Conservation (phyloP, 306 rosid genomes). For the Trifolium dubium region DNA sequence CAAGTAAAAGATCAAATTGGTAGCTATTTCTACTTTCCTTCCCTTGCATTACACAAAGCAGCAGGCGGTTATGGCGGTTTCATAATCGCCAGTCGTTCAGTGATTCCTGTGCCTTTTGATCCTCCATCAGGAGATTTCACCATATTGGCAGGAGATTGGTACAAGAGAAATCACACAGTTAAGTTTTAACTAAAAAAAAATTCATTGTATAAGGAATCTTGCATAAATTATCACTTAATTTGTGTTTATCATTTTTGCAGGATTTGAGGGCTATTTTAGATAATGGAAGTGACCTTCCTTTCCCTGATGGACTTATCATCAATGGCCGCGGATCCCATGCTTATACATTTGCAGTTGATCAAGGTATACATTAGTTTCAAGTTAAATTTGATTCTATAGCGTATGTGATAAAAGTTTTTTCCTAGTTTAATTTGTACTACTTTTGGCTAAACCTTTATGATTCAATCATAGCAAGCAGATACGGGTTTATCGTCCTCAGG, state of each 20-base stretch:
- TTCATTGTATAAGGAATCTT: constrained; percentile 1
- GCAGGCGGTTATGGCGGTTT: constrained; percentile 87
- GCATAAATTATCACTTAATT: neutral
- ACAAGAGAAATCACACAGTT: constrained; percentile 79
- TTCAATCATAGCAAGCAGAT: too few species aligned
- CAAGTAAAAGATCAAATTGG: constrained; percentile 96
- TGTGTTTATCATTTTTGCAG: constrained; percentile 44
- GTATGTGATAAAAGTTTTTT: neutral
- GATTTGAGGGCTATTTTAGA: constrained; percentile 83
- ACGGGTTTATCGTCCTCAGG: too few species aligned
- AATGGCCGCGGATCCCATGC: constrained; percentile 76
- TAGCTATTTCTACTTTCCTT: constrained; percentile 87
- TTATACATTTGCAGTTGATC: constrained; percentile 68
- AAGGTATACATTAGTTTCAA: constrained; percentile 47
- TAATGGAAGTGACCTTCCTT: constrained; percentile 77
- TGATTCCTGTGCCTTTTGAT: constrained; percentile 79
- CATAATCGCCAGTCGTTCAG: constrained; percentile 68
- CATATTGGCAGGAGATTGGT: constrained; percentile 85
- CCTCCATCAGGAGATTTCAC: constrained; percentile 82
- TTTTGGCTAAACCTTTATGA: too few species aligned
- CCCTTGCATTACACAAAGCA: constrained; percentile 85
- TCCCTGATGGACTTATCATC: constrained; percentile 82
- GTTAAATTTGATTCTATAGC: constrained; percentile 8
- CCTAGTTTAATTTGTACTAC: too few species aligned
- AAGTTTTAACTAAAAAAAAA: constrained; percentile 37